Evolutionary conservation across 2,329 filamentous ascomycete species (phyloP).

Genomic region (Ceratocystis lukuohia): DNA sequence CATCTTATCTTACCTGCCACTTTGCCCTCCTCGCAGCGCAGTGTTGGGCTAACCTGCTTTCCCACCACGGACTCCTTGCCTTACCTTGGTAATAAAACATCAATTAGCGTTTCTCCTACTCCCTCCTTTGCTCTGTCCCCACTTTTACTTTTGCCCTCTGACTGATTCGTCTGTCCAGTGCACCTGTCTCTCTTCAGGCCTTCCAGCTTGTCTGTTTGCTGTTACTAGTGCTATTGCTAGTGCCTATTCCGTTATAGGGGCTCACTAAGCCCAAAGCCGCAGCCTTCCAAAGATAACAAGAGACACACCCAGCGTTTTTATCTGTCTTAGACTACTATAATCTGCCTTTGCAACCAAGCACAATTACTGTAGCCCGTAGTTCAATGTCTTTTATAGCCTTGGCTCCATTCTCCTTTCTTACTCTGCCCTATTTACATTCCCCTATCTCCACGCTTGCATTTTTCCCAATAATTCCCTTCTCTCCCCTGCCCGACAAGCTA

Average conservation of each 20-base stretch:
- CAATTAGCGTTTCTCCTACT: neutral
- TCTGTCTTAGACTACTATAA: neutral
- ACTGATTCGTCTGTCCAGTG: too few relatives aligned
- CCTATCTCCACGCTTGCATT: too few relatives aligned
- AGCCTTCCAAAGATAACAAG: neutral
- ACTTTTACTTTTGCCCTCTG: neutral
- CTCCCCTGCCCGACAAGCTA: neutral
- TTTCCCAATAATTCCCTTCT: neutral
- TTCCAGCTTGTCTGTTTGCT: neutral
- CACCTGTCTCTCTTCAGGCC: neutral
- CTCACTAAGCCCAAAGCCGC: neutral
- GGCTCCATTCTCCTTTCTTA: neutral
- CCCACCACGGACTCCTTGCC: neutral
- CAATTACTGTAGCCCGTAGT: neutral
- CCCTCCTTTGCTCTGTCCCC: neutral
- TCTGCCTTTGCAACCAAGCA: neutral
- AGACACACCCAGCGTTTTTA: neutral
- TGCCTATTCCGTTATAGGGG: neutral
- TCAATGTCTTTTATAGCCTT: neutral
- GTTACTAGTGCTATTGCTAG: too few relatives aligned
- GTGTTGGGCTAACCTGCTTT: too few relatives aligned
- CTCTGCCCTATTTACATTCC: neutral
- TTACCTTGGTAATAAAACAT: neutral
- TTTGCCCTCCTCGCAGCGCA: too few relatives aligned
- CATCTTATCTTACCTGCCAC: too few relatives aligned